Percentiles rank a stretch among this genome's conserved stretches.
These are phyloP conservation scores for Dittrichia graveolens DNA, from an alignment of 129 eudicot genomes.

Conservation along the genomic window DNA sequence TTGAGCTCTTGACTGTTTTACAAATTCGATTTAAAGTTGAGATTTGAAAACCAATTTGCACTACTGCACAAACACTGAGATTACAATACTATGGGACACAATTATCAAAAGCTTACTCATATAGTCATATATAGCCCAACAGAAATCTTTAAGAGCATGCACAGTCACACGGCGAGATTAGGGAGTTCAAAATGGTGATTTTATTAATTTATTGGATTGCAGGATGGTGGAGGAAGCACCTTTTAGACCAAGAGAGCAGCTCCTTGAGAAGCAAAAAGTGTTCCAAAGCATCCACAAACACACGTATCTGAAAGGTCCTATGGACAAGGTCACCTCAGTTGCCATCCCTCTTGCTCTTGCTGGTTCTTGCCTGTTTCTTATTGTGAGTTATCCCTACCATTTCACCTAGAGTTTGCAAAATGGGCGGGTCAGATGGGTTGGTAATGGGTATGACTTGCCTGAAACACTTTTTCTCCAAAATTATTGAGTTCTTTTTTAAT, in stretches of 20 bases:
- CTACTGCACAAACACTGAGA: background rate
- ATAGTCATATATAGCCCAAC: background rate
- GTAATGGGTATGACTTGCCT: background rate
- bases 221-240: constrained; percentile 85
- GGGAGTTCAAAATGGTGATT: constrained; percentile 10
- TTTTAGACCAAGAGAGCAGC: constrained; percentile 87
- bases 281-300: constrained; percentile 82
- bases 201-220: constrained; percentile 17
- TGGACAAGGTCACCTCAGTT: constrained; percentile 78
- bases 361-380: constrained; percentile 51
- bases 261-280: constrained; percentile 64
- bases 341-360: constrained; percentile 92
- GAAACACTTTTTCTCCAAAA: background rate
- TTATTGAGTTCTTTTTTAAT: background rate
- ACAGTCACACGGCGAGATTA: background rate
- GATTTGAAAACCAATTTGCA: background rate
- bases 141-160: background rate
- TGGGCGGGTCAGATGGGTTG: background rate
- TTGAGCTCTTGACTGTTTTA: background rate
- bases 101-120: background rate
- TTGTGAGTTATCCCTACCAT: constrained; percentile 53
- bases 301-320: constrained; percentile 73
- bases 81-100: background rate
- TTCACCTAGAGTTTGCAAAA: background rate
- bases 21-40: background rate